Base-by-base conservation (phyloP, 805 yeast species). In the Sugiyamaella boreocaroliniensis region DNA sequence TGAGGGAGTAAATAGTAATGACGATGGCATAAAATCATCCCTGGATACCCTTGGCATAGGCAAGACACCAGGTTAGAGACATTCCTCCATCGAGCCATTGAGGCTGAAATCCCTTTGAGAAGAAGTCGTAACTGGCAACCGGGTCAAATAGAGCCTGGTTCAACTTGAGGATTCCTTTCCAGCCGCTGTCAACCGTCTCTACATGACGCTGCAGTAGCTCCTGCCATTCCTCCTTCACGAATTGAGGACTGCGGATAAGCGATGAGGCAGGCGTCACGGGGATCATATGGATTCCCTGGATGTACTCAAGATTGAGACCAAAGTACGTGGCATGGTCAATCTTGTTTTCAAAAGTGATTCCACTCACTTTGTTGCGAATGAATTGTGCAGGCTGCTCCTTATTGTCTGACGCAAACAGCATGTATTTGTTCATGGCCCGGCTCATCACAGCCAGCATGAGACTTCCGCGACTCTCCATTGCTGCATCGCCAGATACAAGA, bases 51-150 rank as follows among this genome's bases (percentile, higher is more conserved):
- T 65, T 95, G 47, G 86, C 74, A 59, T 78, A 87, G 0, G 95
- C 81, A 56, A 89, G 71, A 12, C 89, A 81, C 95, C 96, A 89
- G 0, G 97, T 84, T 54, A 83, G 71, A 20, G 92, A 82, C 78
- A 89, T 90, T 0, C 97, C 97, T 50, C 80, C 79, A 62, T 90
- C 97, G 49, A 90, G 77, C 58, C 76, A 77, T 4, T 68, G 63
- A 10, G 71, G 71, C 45, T 73, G 64, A 76, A 87, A 88, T 48
- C 69, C 71, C 18, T 77, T 61, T 2, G 81, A 64, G 64, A 87
- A 88, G 68, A 81, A 89, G 1, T 69, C 56, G 63, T 79, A 85
- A 0, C 93, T 74, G 1, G 76, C 58, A 20, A 65, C 58, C 0
- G 97, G 92, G 63, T 89, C 87, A 61, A 69, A 78, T 15, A 90